Percentiles rank a stretch among this genome's conserved stretches.
Evolutionary conservation across 1,284 basidiomycete genomes (phyloP).

Genomic region (Ustilago xerochloae): DNA sequence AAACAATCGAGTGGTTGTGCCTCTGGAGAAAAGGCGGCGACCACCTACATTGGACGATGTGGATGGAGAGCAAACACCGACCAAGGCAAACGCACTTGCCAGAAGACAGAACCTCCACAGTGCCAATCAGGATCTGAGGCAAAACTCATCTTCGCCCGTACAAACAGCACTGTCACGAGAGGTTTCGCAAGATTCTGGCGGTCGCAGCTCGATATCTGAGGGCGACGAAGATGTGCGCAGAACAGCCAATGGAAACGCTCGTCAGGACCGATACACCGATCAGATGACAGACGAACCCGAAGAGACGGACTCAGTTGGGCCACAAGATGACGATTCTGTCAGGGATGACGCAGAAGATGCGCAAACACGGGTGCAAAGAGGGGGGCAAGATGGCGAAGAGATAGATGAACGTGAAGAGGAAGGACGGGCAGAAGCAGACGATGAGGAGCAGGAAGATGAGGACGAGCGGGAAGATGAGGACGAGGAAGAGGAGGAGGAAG

Average conservation of each 20-base stretch:
- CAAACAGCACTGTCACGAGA: too few relatives aligned
- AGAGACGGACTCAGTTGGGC: background rate
- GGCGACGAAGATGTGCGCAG: background rate
- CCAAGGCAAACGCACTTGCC: constrained; percentile 20
- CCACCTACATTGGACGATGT: constrained; percentile 14
- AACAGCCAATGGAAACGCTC: background rate
- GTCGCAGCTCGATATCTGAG: background rate
- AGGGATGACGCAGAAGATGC: background rate
- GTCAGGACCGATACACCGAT: background rate
- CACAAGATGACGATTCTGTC: background rate
- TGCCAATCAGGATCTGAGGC: background rate
- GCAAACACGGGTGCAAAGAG: background rate
- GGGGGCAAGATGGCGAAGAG: background rate
- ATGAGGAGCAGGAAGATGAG: background rate
- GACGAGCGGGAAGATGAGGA: constrained; percentile 21
- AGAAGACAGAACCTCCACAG: background rate
- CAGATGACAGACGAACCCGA: background rate
- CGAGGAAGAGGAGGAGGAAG: constrained; percentile 19
- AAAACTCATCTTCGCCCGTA: background rate
- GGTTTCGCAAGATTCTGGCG: background rate
- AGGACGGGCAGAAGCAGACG: background rate
- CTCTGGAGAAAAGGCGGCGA: constrained; percentile 24
- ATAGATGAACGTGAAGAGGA: constrained; percentile 1
- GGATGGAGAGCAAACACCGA: constrained; percentile 45
- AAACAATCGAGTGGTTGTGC: constrained; percentile 25